A percentile compares a stretch with the other conserved stretches of the same genome.
Evolutionary conservation across 148 eudicot species (phyloP).

Genomic region (Pharnaceum exiguum): DNA sequence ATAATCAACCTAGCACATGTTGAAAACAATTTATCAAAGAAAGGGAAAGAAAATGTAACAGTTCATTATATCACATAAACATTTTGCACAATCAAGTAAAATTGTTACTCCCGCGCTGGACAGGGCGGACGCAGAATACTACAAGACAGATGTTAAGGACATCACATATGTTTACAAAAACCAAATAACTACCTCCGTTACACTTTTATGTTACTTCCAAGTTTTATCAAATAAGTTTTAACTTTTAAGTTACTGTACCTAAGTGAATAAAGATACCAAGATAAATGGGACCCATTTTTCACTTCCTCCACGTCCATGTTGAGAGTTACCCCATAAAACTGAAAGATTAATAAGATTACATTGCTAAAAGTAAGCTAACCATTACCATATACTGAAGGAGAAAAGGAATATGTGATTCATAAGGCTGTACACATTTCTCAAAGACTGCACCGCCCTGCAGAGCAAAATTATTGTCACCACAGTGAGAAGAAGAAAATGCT

Average conservation of each 20-base stretch:
- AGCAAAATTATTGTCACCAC: constrained; percentile 1
- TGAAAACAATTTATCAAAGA: constrained; percentile 1
- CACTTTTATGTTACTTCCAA: too few relatives aligned
- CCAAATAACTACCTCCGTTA: too few relatives aligned
- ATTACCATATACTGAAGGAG: constrained; percentile 91
- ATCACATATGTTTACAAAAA: too few relatives aligned
- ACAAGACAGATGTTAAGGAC: too few relatives aligned
- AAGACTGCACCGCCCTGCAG: constrained; percentile 74
- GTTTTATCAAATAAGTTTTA: too few relatives aligned
- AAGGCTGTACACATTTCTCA: constrained; percentile 75
- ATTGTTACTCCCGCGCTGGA: too few relatives aligned
- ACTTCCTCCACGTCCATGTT: too few relatives aligned
- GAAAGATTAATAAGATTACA: not conserved
- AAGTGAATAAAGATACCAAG: too few relatives aligned
- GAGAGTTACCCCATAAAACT: not conserved
- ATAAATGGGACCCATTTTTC: too few relatives aligned
- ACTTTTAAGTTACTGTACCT: not conserved
- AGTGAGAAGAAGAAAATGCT: not conserved
- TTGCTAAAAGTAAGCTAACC: not conserved
- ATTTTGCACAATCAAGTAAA: too few relatives aligned
- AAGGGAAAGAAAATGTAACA: not conserved
- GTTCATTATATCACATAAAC: not conserved
- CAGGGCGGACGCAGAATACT: too few relatives aligned
- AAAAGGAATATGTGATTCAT: constrained; percentile 95
- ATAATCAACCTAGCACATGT: constrained; percentile 63